These are phyloP conservation scores for Plectosphaerella plurivora DNA, from an alignment of 2,329 filamentous ascomycete genomes.

Conservation along the genomic window DNA sequence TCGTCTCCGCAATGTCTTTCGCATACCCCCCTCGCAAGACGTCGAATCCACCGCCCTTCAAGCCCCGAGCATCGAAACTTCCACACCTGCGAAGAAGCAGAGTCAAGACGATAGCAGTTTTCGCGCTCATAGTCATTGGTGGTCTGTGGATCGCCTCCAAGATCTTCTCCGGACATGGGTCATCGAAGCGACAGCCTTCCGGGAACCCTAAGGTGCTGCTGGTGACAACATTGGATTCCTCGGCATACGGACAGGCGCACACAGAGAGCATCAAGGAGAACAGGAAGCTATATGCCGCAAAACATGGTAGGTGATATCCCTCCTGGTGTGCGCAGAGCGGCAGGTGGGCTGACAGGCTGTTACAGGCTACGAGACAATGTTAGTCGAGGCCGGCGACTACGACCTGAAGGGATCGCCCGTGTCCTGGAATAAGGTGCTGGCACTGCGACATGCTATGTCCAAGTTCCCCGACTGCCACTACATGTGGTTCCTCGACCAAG, in stretches of 20 bases:
- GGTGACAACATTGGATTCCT: constrained; percentile 77
- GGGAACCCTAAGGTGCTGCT: constrained; percentile 66
- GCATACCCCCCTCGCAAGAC: constrained; percentile 82
- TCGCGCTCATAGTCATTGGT: constrained; percentile 49
- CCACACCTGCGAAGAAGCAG: constrained; percentile 57
- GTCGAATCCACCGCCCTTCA: constrained; percentile 71
- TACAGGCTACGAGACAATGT: constrained; percentile 80
- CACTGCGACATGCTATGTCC: constrained; percentile 83
- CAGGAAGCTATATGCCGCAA: constrained; percentile 75
- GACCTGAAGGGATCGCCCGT: constrained; percentile 54
- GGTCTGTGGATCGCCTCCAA: constrained; percentile 57
- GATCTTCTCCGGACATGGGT: constrained; percentile 7
- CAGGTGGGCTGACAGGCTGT: constrained; percentile 8
- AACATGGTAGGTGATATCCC: constrained; percentile 63
- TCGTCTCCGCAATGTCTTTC: constrained; percentile 68
- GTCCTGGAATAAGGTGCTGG: constrained; percentile 76
- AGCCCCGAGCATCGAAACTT: constrained; percentile 53
- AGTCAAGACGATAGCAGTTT: constrained; percentile 52
- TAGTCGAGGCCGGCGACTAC: constrained; percentile 74
- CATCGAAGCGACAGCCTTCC: constrained; percentile 28
- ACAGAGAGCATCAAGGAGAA: constrained; percentile 75
- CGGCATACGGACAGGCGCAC: constrained; percentile 60
- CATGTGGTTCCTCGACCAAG: constrained; percentile 83
- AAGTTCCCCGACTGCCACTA: constrained; percentile 71
- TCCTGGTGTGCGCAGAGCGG: background rate